Evolutionary conservation across 768 basidiomycete genomes (phyloP), one percentile per base, ranked within the genome.

Genomic region (Dioszegia hungarica): DNA sequence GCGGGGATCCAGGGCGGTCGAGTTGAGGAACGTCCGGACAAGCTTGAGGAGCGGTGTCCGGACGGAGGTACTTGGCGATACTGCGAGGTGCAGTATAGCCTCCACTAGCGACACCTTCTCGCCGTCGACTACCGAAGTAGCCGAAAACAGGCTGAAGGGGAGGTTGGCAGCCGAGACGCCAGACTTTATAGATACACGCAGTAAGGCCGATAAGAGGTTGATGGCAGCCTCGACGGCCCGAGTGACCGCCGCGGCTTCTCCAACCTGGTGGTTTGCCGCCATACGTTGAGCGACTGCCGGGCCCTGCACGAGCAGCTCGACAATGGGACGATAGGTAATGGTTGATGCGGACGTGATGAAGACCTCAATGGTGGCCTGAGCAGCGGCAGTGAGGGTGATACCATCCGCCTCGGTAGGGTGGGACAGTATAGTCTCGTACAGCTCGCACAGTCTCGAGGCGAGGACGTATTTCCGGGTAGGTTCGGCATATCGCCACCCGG

Each of bases 391-490:
- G 0, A 52, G 45, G 44, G 48, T 49, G 29, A 40, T 28, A 17
- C 60, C 53, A 44, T 57, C 36, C 20, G 36, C 24, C 19, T 54
- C 24, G 11, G 59, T 24, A 8, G 70, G 73, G 54, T 72, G 70
- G n/a, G 59, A 1, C 41, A 94, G 73, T 12, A 91, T 81, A 37
- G 82, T 81, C 14, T 81, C 78, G 70, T 88, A 93, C 27, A 93
- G 78, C 8, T 79, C 78, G 10, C 84, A 81, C 24, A 90, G 79
- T 15, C 84, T 79, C 50, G 81, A 79, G 19, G 86, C 86, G 44
- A 97, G 86, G 77, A 90, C 87, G 67, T 89, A 93, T 36, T 88
- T 82, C 68, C 90, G 87, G 4, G 86, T 86, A 12, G 92, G 79
- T 54, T 86, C 86, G 3, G 80, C 79, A 62, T 91, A 95, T 72